These are phyloP conservation scores for Nymphaea colorata DNA, from an alignment of 164 flowering plant genomes.

Conservation along the genomic window DNA sequence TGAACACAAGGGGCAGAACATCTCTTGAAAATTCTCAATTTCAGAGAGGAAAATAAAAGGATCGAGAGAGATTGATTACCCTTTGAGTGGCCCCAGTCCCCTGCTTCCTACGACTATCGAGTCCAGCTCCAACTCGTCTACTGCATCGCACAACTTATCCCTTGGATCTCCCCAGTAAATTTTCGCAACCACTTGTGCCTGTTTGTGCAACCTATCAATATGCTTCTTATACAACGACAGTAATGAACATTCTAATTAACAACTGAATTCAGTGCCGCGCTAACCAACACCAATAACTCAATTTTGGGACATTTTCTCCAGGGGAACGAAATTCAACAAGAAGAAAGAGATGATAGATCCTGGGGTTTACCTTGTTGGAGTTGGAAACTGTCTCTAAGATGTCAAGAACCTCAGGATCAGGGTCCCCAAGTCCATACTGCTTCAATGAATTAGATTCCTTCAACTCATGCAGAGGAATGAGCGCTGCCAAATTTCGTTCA, in stretches of 20 bases:
- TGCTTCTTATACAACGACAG: neutral
- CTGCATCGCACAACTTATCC: conserved; percentile 58
- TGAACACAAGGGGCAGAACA: no score
- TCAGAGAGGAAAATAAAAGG: neutral
- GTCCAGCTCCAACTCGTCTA: conserved; percentile 53
- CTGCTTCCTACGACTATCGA: conserved; percentile 64
- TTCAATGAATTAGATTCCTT: conserved; percentile 27
- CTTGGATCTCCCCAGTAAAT: conserved; percentile 81
- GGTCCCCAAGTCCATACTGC: conserved; percentile 34
- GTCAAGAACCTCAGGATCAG: conserved; percentile 48
- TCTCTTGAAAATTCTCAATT: no score
- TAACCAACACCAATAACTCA: neutral
- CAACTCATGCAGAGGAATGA: conserved; percentile 58
- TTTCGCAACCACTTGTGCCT: conserved; percentile 49
- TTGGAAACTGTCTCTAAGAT: conserved; percentile 37
- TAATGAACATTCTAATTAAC: neutral
- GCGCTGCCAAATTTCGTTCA: conserved; percentile 25
- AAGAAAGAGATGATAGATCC: neutral
- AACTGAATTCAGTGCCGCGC: neutral
- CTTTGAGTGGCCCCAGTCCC: conserved; percentile 45
- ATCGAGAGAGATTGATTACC: conserved; percentile 17
- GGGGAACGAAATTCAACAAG: neutral
- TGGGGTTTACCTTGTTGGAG: conserved; percentile 30
- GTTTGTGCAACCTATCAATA: neutral
- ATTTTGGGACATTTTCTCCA: no score